Percentiles rank a stretch among this genome's conserved stretches.
Conservation (phyloP, 106 monocot genomes). For the Dioscorea dumetorum region DNA sequence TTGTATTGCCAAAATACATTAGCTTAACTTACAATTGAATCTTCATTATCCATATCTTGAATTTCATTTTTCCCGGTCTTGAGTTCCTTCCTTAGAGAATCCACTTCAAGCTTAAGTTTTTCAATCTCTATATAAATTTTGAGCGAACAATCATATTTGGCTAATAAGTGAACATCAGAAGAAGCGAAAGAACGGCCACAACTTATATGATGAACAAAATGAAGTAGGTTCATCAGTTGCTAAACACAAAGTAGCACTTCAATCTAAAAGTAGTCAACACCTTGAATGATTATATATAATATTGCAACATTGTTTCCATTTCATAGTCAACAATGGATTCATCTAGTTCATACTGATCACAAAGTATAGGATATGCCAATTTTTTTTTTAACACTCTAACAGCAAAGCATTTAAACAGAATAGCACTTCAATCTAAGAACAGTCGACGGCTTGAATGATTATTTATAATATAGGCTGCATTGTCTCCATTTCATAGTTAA, state of each 20-base stretch:
- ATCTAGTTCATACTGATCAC: not conserved
- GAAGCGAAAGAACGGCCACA: not conserved
- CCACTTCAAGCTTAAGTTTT: conserved; percentile 9
- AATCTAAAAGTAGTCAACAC: not conserved
- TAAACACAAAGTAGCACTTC: not conserved
- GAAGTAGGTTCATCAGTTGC: not conserved
- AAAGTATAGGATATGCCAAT: not conserved
- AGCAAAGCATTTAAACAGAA: no score
- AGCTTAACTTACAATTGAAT: not conserved
- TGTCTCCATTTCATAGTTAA: not conserved
- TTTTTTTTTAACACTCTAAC: no score
- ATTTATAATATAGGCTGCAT: not conserved
- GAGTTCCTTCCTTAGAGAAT: conserved; percentile 9
- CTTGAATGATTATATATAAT: not conserved
- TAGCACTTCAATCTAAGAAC: not conserved
- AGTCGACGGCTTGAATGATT: not conserved
- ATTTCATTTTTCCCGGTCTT: not conserved
- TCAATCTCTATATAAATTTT: not conserved
- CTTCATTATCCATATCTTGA: not conserved
- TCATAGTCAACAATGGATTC: not conserved
- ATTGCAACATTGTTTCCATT: not conserved
- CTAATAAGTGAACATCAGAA: not conserved
- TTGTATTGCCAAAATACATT: not conserved
- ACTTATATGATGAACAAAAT: not conserved
- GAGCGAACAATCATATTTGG: not conserved